Evolutionary conservation across 2,329 filamentous ascomycete species (phyloP), one percentile per base, ranked within the genome.

Genomic region (Claviceps sp.): DNA sequence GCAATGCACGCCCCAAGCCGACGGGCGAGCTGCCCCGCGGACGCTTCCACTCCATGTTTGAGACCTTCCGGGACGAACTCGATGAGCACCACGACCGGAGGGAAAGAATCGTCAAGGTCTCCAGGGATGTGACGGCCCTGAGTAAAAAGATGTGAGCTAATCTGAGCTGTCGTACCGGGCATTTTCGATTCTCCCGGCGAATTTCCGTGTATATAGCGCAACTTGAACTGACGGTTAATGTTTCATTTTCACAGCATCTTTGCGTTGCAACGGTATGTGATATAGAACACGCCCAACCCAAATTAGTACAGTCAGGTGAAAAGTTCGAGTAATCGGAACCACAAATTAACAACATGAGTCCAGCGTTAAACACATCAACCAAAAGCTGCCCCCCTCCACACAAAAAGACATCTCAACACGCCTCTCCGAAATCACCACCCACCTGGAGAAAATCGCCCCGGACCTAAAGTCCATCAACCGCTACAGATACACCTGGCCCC

Each of bases 21-120:
- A 56, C 55, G 48, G 57, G 61, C 17, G 65, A 68, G 45, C 62
- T 61, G 19, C 67, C 71, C 5, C 64, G 65, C 37, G 65, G 68
- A 48, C 61, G 67, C 50, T 83, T 80, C 63, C 80, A 81, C 56
- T 68, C 82, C 58, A 89, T 97, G 77, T 98, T 98, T 65, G 85
- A 88, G 66, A 71, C 67, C 7, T 95, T 97, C 66, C 84, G 90
- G 50, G 77, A 85, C 61, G 90, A 96, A 69, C 75, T 98, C 30
- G 93, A 98, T 63, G 82, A 93, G 69, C 91, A 97, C 65, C 88
- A 98, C 67, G 93, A 97, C 68, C 84, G 93, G 16, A 80, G 89
- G 52, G 90, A 96, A 71, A 81, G 85, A 50, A 82, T 95, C 59
- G 87, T 94, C 63, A 98, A 97, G 72, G 85, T 84, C 2, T 94